Evolutionary conservation across 2,329 filamentous ascomycete genomes (phyloP).

Genomic region (Thelonectria blattea): DNA sequence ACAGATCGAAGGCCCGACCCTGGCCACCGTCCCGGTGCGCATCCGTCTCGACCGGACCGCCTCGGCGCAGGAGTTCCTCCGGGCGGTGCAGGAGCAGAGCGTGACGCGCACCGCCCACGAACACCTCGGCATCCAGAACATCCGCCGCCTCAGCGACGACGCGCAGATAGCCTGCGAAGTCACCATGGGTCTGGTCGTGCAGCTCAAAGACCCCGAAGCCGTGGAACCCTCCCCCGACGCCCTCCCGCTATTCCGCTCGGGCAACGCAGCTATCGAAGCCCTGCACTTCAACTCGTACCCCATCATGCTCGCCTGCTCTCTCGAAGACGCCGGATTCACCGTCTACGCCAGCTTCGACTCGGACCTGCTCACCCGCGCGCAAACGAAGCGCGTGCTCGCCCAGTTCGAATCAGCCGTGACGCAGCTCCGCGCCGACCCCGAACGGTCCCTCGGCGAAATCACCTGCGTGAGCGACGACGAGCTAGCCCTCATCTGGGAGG

Average conservation of each 20-base stretch:
- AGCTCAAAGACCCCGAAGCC: conserved; percentile 47
- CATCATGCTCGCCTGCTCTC: conserved; percentile 67
- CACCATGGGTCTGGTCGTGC: conserved; percentile 58
- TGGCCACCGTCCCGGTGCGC: conserved; percentile 36
- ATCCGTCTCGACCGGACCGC: conserved; percentile 33
- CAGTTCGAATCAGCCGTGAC: conserved; percentile 58
- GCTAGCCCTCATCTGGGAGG: conserved; percentile 42
- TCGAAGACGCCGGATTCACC: conserved; percentile 59
- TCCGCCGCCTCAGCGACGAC: conserved; percentile 52
- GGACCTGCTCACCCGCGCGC: conserved; percentile 55
- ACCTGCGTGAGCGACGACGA: conserved; percentile 46
- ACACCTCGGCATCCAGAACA: conserved; percentile 43
- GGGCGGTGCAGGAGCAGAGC: conserved; percentile 37
- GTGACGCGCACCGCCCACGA: conserved; percentile 38
- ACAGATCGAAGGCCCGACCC: conserved; percentile 40
- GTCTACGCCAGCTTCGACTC: conserved; percentile 69
- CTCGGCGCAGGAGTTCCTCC: conserved; percentile 34
- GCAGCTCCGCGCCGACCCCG: conserved; percentile 50
- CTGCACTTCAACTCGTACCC: conserved; percentile 64
- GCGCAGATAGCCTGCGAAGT: conserved; percentile 61
- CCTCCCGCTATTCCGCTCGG: conserved; percentile 54
- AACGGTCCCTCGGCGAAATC: conserved; percentile 43
- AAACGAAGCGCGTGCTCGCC: conserved; percentile 58
- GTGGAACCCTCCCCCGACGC: conserved; percentile 26
- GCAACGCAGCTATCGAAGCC: conserved; percentile 62